Conservation (phyloP, 1,284 basidiomycete genomes). For the Stygiomarasmius scandens region DNA sequence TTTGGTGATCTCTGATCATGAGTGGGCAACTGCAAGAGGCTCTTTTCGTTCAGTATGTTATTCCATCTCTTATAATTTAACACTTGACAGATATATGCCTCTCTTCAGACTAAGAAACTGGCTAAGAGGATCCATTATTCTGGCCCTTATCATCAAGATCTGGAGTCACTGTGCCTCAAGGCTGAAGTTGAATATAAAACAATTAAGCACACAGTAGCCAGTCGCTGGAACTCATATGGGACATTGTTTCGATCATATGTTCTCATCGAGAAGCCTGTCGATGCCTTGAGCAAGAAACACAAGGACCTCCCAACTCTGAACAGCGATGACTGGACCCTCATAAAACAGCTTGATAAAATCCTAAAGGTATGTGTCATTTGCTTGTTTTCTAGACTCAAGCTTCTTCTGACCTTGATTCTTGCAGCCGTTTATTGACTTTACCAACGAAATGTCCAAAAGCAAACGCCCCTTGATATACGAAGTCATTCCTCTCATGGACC, state of each 20-base stretch:
- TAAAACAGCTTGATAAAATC: not conserved
- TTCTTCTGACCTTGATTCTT: not conserved
- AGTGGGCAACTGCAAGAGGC: too few relatives aligned
- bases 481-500: conserved; percentile 18
- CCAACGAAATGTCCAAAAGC: conserved; percentile 6
- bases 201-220: conserved; percentile 13
- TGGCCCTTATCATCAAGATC: not conserved
- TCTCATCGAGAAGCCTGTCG: conserved; percentile 6
- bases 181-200: not conserved
- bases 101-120: not conserved
- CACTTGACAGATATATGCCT: too few relatives aligned
- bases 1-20: too few relatives aligned
- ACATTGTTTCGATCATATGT: conserved; percentile 9
- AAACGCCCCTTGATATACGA: conserved; percentile 12
- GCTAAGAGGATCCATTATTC: not conserved
- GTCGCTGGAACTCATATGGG: conserved; percentile 17
- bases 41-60: too few relatives aligned
- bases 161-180: not conserved
- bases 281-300: not conserved
- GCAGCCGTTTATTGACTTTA: conserved; percentile 8
- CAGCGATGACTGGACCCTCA: conserved; percentile 5
- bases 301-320: not conserved
- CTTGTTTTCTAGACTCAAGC: too few relatives aligned
- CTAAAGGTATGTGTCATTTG: too few relatives aligned
- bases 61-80: too few relatives aligned